Evolutionary conservation across 1,284 basidiomycete genomes (phyloP), one percentile per base, ranked within the genome.

Genomic region (Phellopilus nigrolimitatus): DNA sequence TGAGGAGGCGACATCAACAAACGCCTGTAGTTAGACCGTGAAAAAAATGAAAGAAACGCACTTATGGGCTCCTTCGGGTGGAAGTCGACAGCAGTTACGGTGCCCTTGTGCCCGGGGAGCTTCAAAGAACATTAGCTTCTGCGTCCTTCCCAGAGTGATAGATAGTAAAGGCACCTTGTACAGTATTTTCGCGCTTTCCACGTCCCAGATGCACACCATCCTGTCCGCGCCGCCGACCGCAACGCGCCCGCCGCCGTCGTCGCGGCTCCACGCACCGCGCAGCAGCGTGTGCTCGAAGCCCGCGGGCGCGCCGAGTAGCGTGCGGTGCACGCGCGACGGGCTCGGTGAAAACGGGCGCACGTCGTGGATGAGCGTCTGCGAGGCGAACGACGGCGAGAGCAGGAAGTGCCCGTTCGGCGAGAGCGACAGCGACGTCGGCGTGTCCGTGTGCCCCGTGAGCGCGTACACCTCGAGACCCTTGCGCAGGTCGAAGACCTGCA

Each of bases 21-120:
- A 44, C 2, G 28, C 22, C 49, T 9, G 25, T 21, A n/a, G 13
- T 7, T 36, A 41, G 24, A 25, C 19, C n/a, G 27, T 4, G 39
- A 31, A 34, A 19, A 30, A 25, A 31, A 17, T 44, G 39, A 31
- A 34, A 19, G 19, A 25, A 31, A 17, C 82, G 58, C 66, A 88
- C 90, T 81, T 66, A 97, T 94, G 13, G 93, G 94, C 64, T 97
- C 94, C 64, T 84, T 90, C 13, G 90, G 88, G 63, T 94, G 91
- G 72, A 93, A 93, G 63, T 93, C 92, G 0, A 92, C 91, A 12
- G 85, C 73, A 0, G 89, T 92, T 5, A 95, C 92, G 0, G 92
- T 94, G 10, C 93, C 93, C 68, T 91, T 95, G 67, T 97, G 93
- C 10, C 93, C 93, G 33, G 93, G 92, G 47, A 97, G 75, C 87